phyloP scores from a whole-genome alignment of 352 stramenopile species.

The Phytophthora pluvialis region DNA sequence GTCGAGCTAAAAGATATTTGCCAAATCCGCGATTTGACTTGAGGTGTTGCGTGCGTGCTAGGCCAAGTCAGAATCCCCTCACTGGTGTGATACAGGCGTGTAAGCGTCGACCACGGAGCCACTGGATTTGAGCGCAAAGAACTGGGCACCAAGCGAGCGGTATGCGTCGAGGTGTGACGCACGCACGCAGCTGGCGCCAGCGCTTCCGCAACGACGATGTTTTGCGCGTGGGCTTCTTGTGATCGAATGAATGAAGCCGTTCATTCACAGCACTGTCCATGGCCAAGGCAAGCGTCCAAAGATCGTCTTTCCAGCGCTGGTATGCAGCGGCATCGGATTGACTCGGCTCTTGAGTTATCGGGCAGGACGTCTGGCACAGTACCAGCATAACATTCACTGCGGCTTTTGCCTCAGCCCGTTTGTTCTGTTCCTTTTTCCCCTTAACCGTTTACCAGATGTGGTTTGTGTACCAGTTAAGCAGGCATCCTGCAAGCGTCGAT shows the following conservation, averaged over 20 bases:
- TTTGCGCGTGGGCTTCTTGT: constrained; percentile 5
- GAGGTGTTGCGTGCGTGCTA: too few relatives aligned
- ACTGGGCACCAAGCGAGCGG: not conserved
- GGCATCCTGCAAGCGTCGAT: not conserved
- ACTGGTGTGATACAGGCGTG: constrained; percentile 1
- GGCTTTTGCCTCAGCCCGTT: not conserved
- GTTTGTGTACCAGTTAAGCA: constrained; percentile 15
- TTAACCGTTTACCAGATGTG: constrained; percentile 17
- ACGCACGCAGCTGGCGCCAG: not conserved
- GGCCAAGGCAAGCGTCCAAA: too few relatives aligned
- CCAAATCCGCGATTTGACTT: too few relatives aligned
- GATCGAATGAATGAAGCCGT: constrained; percentile 5
- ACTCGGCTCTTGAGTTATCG: not conserved
- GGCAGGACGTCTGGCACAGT: not conserved
- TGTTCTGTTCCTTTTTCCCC: constrained; percentile 10
- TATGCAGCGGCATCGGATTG: not conserved
- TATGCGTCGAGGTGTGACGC: not conserved
- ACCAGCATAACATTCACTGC: not conserved
- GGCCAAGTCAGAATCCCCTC: too few relatives aligned
- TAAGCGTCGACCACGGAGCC: not conserved
- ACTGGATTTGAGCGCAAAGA: not conserved
- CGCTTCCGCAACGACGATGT: constrained; percentile 5
- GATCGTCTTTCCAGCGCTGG: not conserved
- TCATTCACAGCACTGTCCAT: not conserved
- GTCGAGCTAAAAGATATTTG: too few relatives aligned